Conservation (phyloP, 768 basidiomycete species). For the Hygrophorus russula region DNA sequence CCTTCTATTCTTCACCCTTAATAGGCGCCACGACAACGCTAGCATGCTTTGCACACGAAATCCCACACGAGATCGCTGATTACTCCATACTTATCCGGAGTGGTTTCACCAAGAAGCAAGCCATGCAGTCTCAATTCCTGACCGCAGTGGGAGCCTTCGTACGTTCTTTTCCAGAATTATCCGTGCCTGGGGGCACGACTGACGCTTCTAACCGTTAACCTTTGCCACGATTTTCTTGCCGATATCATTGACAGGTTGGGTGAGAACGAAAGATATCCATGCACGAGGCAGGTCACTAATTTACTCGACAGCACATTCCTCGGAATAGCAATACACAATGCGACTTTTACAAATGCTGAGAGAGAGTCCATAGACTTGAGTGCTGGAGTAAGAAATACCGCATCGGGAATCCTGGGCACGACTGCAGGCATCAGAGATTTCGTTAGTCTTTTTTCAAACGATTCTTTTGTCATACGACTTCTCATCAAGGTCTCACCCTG, state of each 20-base stretch:
- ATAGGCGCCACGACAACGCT: slow-evolving; percentile 93
- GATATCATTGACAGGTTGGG: slow-evolving; percentile 26
- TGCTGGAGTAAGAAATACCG: slow-evolving; percentile 66
- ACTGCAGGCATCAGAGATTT: slow-evolving; percentile 71
- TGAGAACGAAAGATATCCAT: slow-evolving; percentile 10
- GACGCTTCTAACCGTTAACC: neutral
- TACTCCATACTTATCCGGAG: slow-evolving; percentile 88
- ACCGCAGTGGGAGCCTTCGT: slow-evolving; percentile 91
- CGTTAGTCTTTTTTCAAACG: slow-evolving; percentile 32
- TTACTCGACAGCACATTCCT: slow-evolving; percentile 58
- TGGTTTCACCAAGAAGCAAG: slow-evolving; percentile 84
- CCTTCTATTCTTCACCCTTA: slow-evolving; percentile 92
- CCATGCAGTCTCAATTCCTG: slow-evolving; percentile 88
- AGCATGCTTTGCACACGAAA: slow-evolving; percentile 91
- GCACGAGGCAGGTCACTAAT: slow-evolving; percentile 3
- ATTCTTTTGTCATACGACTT: slow-evolving; percentile 1
- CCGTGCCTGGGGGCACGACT: slow-evolving; percentile 4
- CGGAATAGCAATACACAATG: slow-evolving; percentile 75
- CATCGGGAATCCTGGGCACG: slow-evolving; percentile 73
- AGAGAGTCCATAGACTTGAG: slow-evolving; percentile 48
- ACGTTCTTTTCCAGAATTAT: slow-evolving; percentile 23
- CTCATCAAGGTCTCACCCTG: slow-evolving; percentile 10
- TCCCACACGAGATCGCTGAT: slow-evolving; percentile 87
- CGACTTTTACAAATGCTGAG: slow-evolving; percentile 40
- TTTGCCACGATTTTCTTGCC: neutral